Evolutionary conservation across 2,329 filamentous ascomycete species (phyloP).

Genomic region (Colletotrichum tofieldiae): DNA sequence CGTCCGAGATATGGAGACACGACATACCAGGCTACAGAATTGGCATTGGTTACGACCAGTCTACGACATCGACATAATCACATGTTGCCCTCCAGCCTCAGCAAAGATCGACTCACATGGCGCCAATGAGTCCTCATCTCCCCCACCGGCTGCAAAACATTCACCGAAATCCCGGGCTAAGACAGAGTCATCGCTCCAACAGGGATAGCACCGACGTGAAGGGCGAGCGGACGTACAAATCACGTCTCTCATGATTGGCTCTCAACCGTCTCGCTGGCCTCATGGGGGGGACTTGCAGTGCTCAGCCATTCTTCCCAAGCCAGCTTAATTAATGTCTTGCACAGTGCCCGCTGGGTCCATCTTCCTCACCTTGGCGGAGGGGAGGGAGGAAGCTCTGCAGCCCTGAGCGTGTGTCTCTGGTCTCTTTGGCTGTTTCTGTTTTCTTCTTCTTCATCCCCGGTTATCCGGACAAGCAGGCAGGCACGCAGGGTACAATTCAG

Average conservation of each 20-base stretch:
- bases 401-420: neutral
- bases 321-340: neutral
- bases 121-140: constrained; percentile 29
- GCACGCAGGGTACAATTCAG: constrained; percentile 39
- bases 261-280: constrained; percentile 2
- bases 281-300: constrained; percentile 12
- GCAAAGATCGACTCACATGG: constrained; percentile 17
- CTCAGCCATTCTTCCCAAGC: constrained; percentile 8
- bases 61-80: constrained; percentile 6
- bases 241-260: constrained; percentile 19
- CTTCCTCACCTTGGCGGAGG: neutral
- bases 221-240: neutral
- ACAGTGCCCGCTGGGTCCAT: constrained; percentile 13
- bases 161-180: constrained; percentile 34
- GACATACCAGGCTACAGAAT: neutral
- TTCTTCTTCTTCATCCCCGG: constrained; percentile 1
- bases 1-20: constrained; percentile 16
- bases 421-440: neutral
- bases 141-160: constrained; percentile 18
- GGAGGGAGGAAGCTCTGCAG: constrained; percentile 4
- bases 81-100: constrained; percentile 5
- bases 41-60: neutral
- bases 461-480: constrained; percentile 23
- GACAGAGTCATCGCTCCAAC: constrained; percentile 30
- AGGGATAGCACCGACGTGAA: neutral